Evolutionary conservation across 2,329 filamentous ascomycete species (phyloP), one percentile per base, ranked within the genome.

Genomic region (Colletotrichum brevisporum): DNA sequence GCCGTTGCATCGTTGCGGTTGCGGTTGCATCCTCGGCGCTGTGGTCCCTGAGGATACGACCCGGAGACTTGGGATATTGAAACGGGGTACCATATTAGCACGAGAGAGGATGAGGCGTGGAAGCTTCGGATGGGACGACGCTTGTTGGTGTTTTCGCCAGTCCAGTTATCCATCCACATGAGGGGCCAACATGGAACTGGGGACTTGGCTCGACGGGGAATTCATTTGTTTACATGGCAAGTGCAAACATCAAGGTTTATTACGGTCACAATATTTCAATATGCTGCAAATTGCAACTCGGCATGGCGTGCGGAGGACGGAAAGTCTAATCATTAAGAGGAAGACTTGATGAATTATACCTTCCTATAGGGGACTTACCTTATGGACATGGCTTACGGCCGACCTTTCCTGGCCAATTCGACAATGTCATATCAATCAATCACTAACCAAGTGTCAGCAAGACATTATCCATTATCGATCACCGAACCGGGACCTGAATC

Each of bases 371-470:
- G 43, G 15, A 18, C 15, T 8, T 36, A 41, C 39, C 24, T 24
- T n/a, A 24, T 6, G 4, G 50, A 18, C 48, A 27, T 13, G 15
- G 26, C 27, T 18, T 24, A n/a, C 45, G 6, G 13, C 13, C 31
- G 3, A 43, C 6, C 43, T 47, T 15, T n/a, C 31, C 51, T 67
- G 12, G 16, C 45, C 51, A 52, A 51, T 67, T 31, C 10, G 18
- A 36, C 26, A 61, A n/a, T 64, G 60, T 64, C 65, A 54, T 51
- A 58, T 68, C 26, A 16, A 47, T 54, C 53, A 59, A 47, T 39
- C 48, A 52, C n/a, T 51, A 53, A 55, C 12, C 10, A 8, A 16
- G 50, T 59, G 54, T 65, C 71, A 73, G 68, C 41, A 41, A 54
- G 41, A 10, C 48, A 9, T 12, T 13, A 53, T 54, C 24, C 6